Evolutionary conservation across 2,329 filamentous ascomycete species (phyloP).

Genomic region (Colletotrichum cereale): DNA sequence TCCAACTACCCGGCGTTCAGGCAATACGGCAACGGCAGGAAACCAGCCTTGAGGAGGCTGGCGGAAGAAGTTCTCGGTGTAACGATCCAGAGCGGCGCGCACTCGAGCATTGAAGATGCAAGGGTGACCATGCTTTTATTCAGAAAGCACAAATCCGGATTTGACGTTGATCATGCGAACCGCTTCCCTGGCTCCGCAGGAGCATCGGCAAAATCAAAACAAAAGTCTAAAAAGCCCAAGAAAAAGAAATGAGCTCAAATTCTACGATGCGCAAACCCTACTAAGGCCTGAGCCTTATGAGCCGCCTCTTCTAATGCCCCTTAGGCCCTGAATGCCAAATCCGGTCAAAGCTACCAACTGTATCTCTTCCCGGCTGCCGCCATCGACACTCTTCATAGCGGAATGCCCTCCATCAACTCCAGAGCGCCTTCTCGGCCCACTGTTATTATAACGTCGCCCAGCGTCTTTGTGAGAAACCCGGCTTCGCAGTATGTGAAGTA

Average conservation of each 20-base stretch:
- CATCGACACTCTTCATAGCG: constrained; percentile 59
- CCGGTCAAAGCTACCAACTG: neutral
- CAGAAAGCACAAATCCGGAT: constrained; percentile 82
- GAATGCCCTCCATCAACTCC: constrained; percentile 79
- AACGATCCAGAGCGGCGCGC: constrained; percentile 73
- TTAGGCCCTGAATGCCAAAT: neutral
- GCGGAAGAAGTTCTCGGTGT: constrained; percentile 69
- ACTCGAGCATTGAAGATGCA: constrained; percentile 83
- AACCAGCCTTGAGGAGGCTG: constrained; percentile 74
- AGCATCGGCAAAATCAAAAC: constrained; percentile 45
- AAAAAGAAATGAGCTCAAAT: constrained; percentile 54
- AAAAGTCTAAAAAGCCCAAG: constrained; percentile 56
- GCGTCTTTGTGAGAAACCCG: constrained; percentile 77
- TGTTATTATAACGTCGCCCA: constrained; percentile 80
- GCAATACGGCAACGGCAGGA: constrained; percentile 74
- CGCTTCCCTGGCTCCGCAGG: constrained; percentile 62
- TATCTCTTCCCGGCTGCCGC: neutral
- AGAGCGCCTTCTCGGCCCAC: constrained; percentile 74
- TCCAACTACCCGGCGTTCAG: constrained; percentile 81
- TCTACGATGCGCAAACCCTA: neutral
- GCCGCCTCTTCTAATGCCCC: neutral
- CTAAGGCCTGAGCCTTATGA: neutral
- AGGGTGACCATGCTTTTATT: constrained; percentile 92
- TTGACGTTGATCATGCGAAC: constrained; percentile 84
- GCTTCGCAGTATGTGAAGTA: constrained; percentile 84